Base-by-base conservation (phyloP, 768 basidiomycete species). In the Rhizopogon salebrosus region DNA sequence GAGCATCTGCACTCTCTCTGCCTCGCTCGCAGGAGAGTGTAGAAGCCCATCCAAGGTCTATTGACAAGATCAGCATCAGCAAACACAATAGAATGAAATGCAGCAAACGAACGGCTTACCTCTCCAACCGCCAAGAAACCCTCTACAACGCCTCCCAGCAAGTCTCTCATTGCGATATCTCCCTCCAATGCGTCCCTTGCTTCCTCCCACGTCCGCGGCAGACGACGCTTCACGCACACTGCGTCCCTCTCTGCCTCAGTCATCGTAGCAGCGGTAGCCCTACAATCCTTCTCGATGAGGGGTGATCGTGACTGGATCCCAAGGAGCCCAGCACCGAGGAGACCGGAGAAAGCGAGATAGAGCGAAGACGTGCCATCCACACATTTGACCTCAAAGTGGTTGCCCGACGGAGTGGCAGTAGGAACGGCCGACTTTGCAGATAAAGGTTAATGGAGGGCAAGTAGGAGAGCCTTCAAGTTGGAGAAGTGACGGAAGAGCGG, bases 311-410 rank as follows among this genome's bases (percentile, higher is more conserved):
- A 66, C 20, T 66, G 23, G n/a, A 89, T 70, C 0, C 83, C 87
- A 0, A 65, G 57, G 26, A 77, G 55, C 0, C 86, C 88, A 8
- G 75, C 77, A 2, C 73, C 79, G 36, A 89, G 57, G 4, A 87
- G 56, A 0, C 72, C 77, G 0, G 85, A 80, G 7, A 87, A 60
- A 1, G 76, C 83, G 16, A 88, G 60, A 60, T 90, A 77, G 3
- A 78, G 67, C 61, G 78, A 83, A 0, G 84, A 75, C 3, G 83
- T 87, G 6, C n/a, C n/a, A n/a, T n/a, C n/a, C n/a, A n/a, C n/a
- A n/a, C n/a, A n/a, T n/a, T n/a, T n/a, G n/a, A n/a, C 77, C 87
- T 90, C 87, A 53, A 89, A 85, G 63, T 82, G 83, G 16, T 80
- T 74, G 23, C 75, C 74, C 0, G 72, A 69, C 0, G 75, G 77